Evolutionary conservation across 2,329 filamentous ascomycete species (phyloP), one percentile per base, ranked within the genome.

Genomic region (Neonectria faginata): DNA sequence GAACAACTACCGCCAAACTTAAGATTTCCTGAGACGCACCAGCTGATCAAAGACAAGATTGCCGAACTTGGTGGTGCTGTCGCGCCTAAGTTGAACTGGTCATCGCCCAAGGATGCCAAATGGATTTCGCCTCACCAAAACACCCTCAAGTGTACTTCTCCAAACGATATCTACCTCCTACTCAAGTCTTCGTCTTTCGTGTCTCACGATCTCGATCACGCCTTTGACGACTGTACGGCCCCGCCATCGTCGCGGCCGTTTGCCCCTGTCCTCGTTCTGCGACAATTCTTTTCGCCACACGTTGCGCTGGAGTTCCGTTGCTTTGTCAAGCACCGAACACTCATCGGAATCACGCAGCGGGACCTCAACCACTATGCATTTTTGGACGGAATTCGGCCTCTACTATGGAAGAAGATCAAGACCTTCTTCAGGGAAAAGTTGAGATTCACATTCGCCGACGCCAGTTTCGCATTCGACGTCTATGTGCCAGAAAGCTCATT

Each of bases 41-140:
- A 89, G 48, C 80, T 86, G 61, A 93, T 99, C 77, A 91, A 90
- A 76, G 83, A 88, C 25, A 92, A 88, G 45, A 97, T 99, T 67
- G 80, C 84, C 12, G 91, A 94, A 72, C 86, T 98, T 1, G 94
- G 93, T 16, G 95, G 95, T 64, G 89, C 90, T 65, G 94, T 97
- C 9, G 90, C 92, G 2, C 96, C 96, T 0, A 99, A 99, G 79
- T 83, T 99, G 51, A 98, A 98, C 82, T 99, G 96, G 96, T 97
- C 94, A 6, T 91, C 94, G 4, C 96, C 96, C 4, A 97, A 97
- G 78, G 96, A 99, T 76, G 96, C 96, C 9, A 93, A 92, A 22
- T 97, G 94, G 91, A 97, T 99, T 79, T 89, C 86, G 80, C 90
- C 80, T 80, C 77, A 95, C 85, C 79, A 90, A 73, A 99, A 99